phyloP scores from a whole-genome alignment of 2,329 filamentous ascomycete genomes.

The Coleophoma crateriformis region DNA sequence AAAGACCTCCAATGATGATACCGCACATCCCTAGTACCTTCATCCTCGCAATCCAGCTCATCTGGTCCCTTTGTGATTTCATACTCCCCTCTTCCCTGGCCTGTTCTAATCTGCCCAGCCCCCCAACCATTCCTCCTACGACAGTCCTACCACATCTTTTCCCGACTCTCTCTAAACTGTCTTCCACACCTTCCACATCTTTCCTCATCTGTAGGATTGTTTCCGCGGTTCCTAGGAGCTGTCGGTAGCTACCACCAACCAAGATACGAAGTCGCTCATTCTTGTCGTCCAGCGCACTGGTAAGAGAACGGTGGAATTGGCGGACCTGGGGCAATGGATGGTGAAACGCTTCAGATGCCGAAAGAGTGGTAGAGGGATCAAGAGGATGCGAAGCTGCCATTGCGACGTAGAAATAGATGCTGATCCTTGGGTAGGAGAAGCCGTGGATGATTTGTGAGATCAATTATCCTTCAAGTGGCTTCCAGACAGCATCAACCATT shows the following conservation, averaged over 20 bases:
- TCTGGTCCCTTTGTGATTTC: slow-evolving; percentile 17
- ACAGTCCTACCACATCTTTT: slow-evolving; percentile 69
- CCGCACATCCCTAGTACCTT: slow-evolving; percentile 47
- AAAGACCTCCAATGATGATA: slow-evolving; percentile 41
- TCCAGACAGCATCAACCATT: too few species aligned
- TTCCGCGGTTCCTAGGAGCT: slow-evolving; percentile 86
- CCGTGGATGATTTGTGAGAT: background rate
- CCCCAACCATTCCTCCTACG: slow-evolving; percentile 58
- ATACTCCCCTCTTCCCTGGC: slow-evolving; percentile 18
- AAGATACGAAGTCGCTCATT: slow-evolving; percentile 56
- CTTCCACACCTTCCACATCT: slow-evolving; percentile 71
- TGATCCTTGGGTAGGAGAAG: background rate
- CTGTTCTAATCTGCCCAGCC: slow-evolving; percentile 44
- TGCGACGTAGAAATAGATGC: background rate
- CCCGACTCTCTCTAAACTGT: slow-evolving; percentile 66
- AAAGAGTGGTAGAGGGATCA: slow-evolving; percentile 48
- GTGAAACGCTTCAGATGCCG: slow-evolving; percentile 26
- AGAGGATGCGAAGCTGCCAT: slow-evolving; percentile 25
- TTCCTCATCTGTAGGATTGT: slow-evolving; percentile 85
- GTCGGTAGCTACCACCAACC: slow-evolving; percentile 70
- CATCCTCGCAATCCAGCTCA: slow-evolving; percentile 32
- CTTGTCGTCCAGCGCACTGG: slow-evolving; percentile 56
- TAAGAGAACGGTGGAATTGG: slow-evolving; percentile 54
- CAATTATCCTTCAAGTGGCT: too few species aligned
- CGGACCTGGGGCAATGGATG: slow-evolving; percentile 60